Base-by-base conservation (phyloP, 106 monocot genomes). In the Cymbidium sinense region DNA sequence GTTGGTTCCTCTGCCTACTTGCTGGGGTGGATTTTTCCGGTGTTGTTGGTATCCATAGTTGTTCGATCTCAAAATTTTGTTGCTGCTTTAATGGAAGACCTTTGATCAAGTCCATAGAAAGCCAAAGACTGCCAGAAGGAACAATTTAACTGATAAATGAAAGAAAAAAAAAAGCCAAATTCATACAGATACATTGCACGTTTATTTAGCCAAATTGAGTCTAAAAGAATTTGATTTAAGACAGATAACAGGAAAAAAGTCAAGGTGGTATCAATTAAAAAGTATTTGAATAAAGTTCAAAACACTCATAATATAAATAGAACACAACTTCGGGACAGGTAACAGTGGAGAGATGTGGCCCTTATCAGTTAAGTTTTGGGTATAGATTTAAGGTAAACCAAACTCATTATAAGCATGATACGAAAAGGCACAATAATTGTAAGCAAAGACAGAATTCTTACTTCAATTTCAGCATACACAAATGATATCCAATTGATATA, bases 11-110 rank as follows among this genome's bases (percentile, higher is more conserved):
- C 34, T 64, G 13, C 27, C 71, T 77, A 70, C 39, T 77, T 7
- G 30, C 15, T 50, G 70, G 70, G 51, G 50, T 41, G 61, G 47
- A 33, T 64, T 83, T 79, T 20, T 50, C 67, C 0, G 83, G 78
- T 1, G 75, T 83, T 50, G 69, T 51, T 12, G 79, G 75, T 11
- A 27, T 10, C 79, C 69, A 79, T 20, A 50, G 69, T 47, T 50
- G 44, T 64, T 70, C 39, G 31, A 78, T 70, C 78, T 69, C 75
- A 64, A 75, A 75, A 41, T 79, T 73, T 37, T 71, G 34, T 13
- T 71, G 71, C 79, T 83, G 58, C n/a, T 65, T 65, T 11, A 65
- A 65, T 65, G 30, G 20, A 21, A 58, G 23, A n/a, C 58, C n/a
- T 23, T 52, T 20, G 51, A 3, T 52, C 51, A 52, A 52, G 20